phyloP scores from a whole-genome alignment of 2,329 filamentous ascomycete genomes.

The Cladosporium sp. region DNA sequence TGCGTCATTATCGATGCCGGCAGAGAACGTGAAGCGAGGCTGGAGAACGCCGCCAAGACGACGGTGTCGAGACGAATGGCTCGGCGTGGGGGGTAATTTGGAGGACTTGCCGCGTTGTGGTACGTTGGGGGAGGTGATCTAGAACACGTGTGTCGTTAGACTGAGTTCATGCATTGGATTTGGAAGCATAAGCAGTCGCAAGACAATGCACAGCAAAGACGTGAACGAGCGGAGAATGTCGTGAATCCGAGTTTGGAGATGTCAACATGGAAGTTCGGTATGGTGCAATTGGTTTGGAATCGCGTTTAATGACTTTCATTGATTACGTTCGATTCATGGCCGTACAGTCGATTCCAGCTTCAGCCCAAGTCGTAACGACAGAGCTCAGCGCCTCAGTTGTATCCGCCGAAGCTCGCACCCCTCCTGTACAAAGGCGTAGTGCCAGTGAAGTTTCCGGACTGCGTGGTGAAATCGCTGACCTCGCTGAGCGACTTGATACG shows the following conservation, averaged over 20 bases:
- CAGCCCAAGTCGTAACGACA: neutral
- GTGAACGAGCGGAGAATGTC: neutral
- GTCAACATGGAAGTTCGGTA: neutral
- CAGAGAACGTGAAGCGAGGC: neutral
- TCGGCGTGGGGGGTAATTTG: slow-evolving; percentile 15
- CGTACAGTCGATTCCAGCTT: neutral
- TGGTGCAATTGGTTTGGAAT: neutral
- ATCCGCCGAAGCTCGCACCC: neutral
- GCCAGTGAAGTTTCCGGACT: slow-evolving; percentile 27
- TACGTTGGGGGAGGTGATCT: neutral
- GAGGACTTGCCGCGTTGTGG: neutral
- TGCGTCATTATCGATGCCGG: neutral
- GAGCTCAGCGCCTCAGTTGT: slow-evolving; percentile 5
- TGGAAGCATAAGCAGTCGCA: neutral
- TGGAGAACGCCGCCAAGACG: slow-evolving; percentile 7
- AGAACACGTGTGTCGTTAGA: neutral
- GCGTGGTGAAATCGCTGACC: slow-evolving; percentile 24
- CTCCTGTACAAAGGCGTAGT: slow-evolving; percentile 21
- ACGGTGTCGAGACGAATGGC: slow-evolving; percentile 5
- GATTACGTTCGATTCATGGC: neutral
- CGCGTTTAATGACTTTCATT: neutral
- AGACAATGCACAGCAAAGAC: neutral
- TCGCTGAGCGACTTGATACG: slow-evolving; percentile 40
- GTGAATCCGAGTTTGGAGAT: neutral
- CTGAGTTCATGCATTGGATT: neutral